Evolutionary conservation across 2,329 filamentous ascomycete genomes (phyloP).

Genomic region (Colletotrichum plurivorum): DNA sequence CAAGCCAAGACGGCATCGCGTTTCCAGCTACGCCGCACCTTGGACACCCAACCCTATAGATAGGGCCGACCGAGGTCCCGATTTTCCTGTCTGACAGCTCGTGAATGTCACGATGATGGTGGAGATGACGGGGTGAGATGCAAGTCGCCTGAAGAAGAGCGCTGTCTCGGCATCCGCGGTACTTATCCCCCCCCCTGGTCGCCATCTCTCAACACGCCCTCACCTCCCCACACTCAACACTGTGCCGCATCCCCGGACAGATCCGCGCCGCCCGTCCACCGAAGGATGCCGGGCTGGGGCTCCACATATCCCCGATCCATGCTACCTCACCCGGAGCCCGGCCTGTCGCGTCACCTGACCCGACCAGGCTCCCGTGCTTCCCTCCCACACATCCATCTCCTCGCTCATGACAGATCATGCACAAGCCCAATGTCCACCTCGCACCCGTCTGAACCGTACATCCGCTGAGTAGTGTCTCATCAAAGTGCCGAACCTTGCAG

Average conservation of each 20-base stretch:
- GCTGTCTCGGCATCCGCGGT: slow-evolving; percentile 6
- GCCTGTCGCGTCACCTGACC: neutral
- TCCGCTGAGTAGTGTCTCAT: slow-evolving; percentile 18
- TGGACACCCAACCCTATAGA: too few relatives aligned
- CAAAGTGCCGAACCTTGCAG: slow-evolving; percentile 41
- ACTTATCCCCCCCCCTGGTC: too few relatives aligned
- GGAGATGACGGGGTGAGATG: neutral
- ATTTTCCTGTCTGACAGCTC: neutral
- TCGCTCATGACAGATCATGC: too few relatives aligned
- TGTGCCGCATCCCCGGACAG: slow-evolving; percentile 7
- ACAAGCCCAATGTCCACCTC: neutral
- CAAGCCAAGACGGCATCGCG: slow-evolving; percentile 13
- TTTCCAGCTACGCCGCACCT: neutral
- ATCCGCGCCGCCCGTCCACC: slow-evolving; percentile 1
- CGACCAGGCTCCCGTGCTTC: neutral
- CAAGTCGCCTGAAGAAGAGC: neutral
- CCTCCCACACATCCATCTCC: neutral
- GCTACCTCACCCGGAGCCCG: neutral
- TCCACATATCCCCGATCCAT: slow-evolving; percentile 23
- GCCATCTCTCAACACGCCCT: too few relatives aligned
- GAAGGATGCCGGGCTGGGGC: neutral
- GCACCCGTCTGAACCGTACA: slow-evolving; percentile 13
- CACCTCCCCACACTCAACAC: neutral
- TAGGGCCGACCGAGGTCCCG: too few relatives aligned
- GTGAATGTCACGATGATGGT: neutral